Evolutionary conservation across 768 basidiomycete species (phyloP), one percentile per base, ranked within the genome.

Genomic region (Phaffia tasmanica): DNA sequence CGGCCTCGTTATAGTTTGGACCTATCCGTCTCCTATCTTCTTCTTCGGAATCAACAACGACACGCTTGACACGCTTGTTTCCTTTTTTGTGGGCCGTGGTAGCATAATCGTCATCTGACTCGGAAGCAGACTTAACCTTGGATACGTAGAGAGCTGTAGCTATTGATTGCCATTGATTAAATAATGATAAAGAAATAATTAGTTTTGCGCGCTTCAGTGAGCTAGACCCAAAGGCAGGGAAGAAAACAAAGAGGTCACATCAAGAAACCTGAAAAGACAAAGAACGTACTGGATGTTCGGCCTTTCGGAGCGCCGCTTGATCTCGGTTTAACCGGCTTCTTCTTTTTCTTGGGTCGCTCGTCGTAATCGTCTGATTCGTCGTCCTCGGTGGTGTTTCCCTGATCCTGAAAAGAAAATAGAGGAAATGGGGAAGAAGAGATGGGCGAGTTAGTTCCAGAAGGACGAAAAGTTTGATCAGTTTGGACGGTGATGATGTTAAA

Each of bases 41-140:
- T 23, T 67, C 71, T 23, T 60, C 62, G 21, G 69, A 50, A 32
- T 70, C 69, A 21, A 64, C 54, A 64, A 71, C 66, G 58, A 57
- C 62, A 51, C 69, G 69, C 69, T 75, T 69, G 27, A 51, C 27
- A 27, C 53, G 58, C 21, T 35, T 25, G 32, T 9, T 35, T 14
- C 57, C 49, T 49, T 63, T 64, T 25, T 48, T 74, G 65, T 76
- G 73, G 19, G 72, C 70, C 50, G 73, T 75, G 47, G 60, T n/a
- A 0, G 70, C 73, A 57, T 75, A 75, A 62, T 76, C 74, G 23
- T 74, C 75, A 57, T 73, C 74, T 19, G 73, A 73, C 19, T 72
- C 72, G 7, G 59, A 67, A 6, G 71, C 70, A 16, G 65, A 46
- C 11, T 70, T 70, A 6, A 35, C 32, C 18, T 72, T 69, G 14